These are phyloP conservation scores for Catharanthus roseus DNA, from an alignment of 257 asterid species.

Conservation along the genomic window DNA sequence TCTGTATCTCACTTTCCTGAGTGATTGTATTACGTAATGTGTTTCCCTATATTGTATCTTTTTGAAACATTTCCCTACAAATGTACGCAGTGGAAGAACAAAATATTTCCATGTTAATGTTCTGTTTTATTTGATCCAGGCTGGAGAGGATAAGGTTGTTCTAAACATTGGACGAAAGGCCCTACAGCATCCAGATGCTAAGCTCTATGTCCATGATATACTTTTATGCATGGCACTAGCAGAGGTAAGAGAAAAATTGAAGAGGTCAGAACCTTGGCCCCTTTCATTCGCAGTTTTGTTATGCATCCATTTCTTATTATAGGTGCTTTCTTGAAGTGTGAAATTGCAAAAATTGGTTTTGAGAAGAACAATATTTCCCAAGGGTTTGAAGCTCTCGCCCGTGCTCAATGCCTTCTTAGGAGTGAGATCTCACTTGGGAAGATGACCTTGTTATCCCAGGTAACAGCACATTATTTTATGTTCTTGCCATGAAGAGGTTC, in stretches of 20 bases:
- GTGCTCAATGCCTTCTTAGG: slow-evolving; percentile 89
- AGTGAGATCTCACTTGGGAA: slow-evolving; percentile 86
- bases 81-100: neutral
- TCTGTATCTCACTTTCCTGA: neutral
- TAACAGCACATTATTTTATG: slow-evolving; percentile 15
- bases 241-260: slow-evolving; percentile 68
- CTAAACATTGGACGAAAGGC: slow-evolving; percentile 83
- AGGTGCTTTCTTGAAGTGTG: slow-evolving; percentile 95
- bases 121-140: slow-evolving; percentile 48
- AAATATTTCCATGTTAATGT: slow-evolving; percentile 11
- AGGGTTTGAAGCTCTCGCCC: slow-evolving; percentile 99
- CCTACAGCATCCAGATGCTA: slow-evolving; percentile 69
- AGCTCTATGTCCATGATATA: slow-evolving; percentile 80
- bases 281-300: slow-evolving; percentile 47
- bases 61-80: neutral
- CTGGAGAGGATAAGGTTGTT: slow-evolving; percentile 89
- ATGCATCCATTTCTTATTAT: slow-evolving; percentile 64
- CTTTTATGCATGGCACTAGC: slow-evolving; percentile 96
- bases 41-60: neutral
- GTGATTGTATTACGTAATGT: neutral
- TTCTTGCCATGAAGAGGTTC: neutral
- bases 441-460: slow-evolving; percentile 87
- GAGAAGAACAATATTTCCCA: slow-evolving; percentile 87
- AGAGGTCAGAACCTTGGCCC: slow-evolving; percentile 37
- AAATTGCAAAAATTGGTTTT: slow-evolving; percentile 77